Percentiles rank a stretch among this genome's conserved stretches.
Evolutionary conservation across 345 rosid species (phyloP).

Genomic region (Eucalyptus curtisii): DNA sequence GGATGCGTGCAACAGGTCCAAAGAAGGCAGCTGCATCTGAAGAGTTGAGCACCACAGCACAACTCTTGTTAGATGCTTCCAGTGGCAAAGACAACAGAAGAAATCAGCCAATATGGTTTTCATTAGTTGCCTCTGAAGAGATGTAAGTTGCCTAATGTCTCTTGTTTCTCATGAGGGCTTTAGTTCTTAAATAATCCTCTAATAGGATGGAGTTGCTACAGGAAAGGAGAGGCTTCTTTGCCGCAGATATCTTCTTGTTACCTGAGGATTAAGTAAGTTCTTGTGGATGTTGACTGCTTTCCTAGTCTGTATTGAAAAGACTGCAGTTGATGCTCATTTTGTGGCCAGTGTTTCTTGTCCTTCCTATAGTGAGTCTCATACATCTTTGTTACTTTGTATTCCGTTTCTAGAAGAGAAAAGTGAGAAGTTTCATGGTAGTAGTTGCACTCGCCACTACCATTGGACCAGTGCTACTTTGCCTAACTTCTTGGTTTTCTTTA

Average conservation of each 20-base stretch:
- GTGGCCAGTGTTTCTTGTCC: neutral
- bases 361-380: neutral
- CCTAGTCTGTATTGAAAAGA: neutral
- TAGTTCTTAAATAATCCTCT: neutral
- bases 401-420: neutral
- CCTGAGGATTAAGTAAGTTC: conserved; percentile 72
- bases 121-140: conserved; percentile 53
- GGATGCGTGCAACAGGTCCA: conserved; percentile 21
- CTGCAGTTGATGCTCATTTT: neutral
- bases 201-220: conserved; percentile 11
- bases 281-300: neutral
- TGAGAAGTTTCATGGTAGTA: neutral
- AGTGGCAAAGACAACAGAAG: conserved; percentile 21
- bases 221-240: conserved; percentile 49
- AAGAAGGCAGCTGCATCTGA: conserved; percentile 25
- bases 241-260: conserved; percentile 59
- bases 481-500: neutral
- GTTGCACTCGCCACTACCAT: neutral
- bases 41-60: conserved; percentile 18
- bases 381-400: neutral
- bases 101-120: conserved; percentile 55
- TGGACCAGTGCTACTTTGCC: neutral
- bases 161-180: neutral
- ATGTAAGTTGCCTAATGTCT: conserved; percentile 31
- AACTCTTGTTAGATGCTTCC: conserved; percentile 28